Conservation (phyloP, 2,329 filamentous ascomycete species). For the Aspergillaceae sp. region DNA sequence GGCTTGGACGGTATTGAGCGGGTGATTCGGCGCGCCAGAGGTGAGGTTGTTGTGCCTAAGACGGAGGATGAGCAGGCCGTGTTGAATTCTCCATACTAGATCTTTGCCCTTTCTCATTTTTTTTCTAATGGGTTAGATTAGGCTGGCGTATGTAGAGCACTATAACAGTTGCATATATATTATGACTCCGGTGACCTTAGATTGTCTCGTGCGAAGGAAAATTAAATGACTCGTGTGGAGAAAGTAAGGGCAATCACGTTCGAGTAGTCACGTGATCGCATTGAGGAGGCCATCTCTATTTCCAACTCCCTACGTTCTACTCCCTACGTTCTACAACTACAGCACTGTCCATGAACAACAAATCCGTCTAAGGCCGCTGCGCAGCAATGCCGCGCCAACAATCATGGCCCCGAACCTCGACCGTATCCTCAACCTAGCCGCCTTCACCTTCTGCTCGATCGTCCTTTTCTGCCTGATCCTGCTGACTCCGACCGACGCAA, state of each 20-base stretch:
- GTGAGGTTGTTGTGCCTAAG: constrained; percentile 15
- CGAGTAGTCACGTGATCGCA: too few relatives aligned
- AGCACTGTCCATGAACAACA: neutral
- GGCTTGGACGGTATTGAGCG: constrained; percentile 79
- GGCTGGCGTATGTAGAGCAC: too few relatives aligned
- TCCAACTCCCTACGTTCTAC: too few relatives aligned
- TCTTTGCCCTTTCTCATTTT: neutral
- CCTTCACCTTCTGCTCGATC: constrained; percentile 68
- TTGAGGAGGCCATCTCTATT: too few relatives aligned
- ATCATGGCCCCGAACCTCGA: constrained; percentile 46
- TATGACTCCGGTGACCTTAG: too few relatives aligned
- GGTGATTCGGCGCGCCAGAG: constrained; percentile 50
- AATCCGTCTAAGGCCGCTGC: neutral
- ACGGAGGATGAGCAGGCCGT: constrained; percentile 26
- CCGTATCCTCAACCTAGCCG: constrained; percentile 69
- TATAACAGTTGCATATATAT: too few relatives aligned
- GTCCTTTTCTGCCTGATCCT: constrained; percentile 65
- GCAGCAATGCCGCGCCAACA: constrained; percentile 15
- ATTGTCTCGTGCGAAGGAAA: too few relatives aligned
- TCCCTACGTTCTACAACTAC: too few relatives aligned
- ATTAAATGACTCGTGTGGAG: too few relatives aligned
- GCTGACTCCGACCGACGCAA: constrained; percentile 69
- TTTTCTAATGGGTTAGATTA: too few relatives aligned
- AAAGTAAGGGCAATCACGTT: too few relatives aligned
- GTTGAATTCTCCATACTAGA: constrained; percentile 14